Base-by-base conservation (phyloP, 257 asterid species). In the Primulina huaijiensis region DNA sequence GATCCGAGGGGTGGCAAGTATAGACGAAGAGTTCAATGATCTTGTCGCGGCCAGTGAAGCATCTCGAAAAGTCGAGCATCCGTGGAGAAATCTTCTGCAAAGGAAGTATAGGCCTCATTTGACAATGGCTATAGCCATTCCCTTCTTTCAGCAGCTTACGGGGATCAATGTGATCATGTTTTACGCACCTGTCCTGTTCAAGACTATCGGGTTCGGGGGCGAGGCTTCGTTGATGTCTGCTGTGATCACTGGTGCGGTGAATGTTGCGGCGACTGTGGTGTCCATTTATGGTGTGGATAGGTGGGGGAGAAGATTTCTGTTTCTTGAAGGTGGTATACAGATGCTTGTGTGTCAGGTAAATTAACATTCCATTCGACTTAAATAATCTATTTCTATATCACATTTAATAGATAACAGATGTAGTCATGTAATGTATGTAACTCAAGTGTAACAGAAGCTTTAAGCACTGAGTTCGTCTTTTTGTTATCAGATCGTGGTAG, bases 21-120 rank as follows among this genome's bases (percentile, higher is more conserved):
- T 82, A 1, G 87, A 82, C 19, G 83, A 82, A 33, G 87, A 82
- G 72, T 82, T 82, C 14, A 70, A 75, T 30, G 85, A 82, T 55
- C 71, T 82, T 66, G 81, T 82, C 2, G 76, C 78, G 1, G 83
- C 84, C 4, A 77, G 87, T 67, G 85, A 80, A 50, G 87, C 77
- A 3, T 79, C 87, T 14, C 57, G 71, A 55, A 46, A 65, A 55
- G 80, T 82, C 11, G 79, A 77, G 31, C 79, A 82, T 5, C 87
- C 87, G 0, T 82, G 85, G 85, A 75, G 77, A 21, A 82, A 82
- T 33, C 64, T 79, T 30, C 61, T 80, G 78, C 59, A 72, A 8
- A 77, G 69, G 40, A 82, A 80, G 65, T 81, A 50, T 2, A 50
- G 57, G 57, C 57, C 57, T 50, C 57, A 50, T 16, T 50, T 50